Conservation (phyloP, 208 protist genomes). For the Leishmania tarentolae region DNA sequence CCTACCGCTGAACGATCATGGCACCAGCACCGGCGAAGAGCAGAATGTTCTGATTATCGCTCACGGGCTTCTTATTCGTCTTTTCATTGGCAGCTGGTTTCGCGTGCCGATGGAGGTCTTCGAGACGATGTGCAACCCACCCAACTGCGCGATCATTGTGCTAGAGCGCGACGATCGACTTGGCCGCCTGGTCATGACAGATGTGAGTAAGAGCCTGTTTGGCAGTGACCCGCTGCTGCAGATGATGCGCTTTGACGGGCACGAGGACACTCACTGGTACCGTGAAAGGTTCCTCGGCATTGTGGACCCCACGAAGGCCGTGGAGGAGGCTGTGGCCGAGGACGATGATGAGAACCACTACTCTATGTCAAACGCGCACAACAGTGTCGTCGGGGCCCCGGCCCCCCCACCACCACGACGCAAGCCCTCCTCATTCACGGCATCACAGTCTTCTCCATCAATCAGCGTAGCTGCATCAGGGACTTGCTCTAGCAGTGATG, state of each 20-base stretch:
- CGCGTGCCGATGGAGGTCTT: constrained; percentile 81
- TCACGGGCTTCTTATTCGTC: constrained; percentile 85
- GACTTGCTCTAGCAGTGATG: not conserved
- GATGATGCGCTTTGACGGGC: constrained; percentile 82
- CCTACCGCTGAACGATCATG: constrained; percentile 32
- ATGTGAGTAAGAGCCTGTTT: constrained; percentile 82
- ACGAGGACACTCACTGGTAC: constrained; percentile 69
- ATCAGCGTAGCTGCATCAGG: not conserved
- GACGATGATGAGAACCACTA: constrained; percentile 72
- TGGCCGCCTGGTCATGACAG: constrained; percentile 79
- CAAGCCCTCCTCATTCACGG: not conserved
- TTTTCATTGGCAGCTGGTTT: constrained; percentile 89
- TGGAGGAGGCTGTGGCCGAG: constrained; percentile 28
- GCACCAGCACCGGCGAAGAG: constrained; percentile 39
- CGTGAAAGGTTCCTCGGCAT: constrained; percentile 63
- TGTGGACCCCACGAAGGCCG: constrained; percentile 31
- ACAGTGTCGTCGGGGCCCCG: constrained; percentile 41
- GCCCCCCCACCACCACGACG: constrained; percentile 16
- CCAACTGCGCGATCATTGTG: constrained; percentile 87
- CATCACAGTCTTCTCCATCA: not conserved
- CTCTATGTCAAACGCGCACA: constrained; percentile 42
- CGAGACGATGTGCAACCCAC: constrained; percentile 90
- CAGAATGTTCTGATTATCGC: constrained; percentile 89
- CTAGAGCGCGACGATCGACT: constrained; percentile 64
- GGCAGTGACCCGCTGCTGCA: constrained; percentile 84